Base-by-base conservation (phyloP, 2,329 filamentous ascomycete genomes). In the Aspergillus sp. region DNA sequence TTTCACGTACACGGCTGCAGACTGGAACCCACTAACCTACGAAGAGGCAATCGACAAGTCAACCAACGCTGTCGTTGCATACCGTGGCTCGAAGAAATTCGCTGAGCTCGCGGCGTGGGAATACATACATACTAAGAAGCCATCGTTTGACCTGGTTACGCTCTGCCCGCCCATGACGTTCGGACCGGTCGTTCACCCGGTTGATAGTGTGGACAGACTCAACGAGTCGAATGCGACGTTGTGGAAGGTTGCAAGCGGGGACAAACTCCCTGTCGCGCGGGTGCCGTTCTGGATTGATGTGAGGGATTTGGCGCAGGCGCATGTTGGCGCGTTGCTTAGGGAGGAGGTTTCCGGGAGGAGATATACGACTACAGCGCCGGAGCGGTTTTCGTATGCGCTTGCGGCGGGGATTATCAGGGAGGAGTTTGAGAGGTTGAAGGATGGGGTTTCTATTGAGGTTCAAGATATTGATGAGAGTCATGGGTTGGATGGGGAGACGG, bases 91-190 rank as follows among this genome's bases (percentile, higher is more conserved):
- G 0, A 73, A 73, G 60, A 70, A 68, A 39, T 71, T 71, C 32
- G 69, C 70, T 3, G 70, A 72, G 30, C 56, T 57, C 9, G 61
- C 59, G 20, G 69, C 68, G 5, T 72, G 68, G 69, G 55, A 67
- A 8, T 73, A 74, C 43, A 56, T 78, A 2, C 52, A 68, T 24
- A 63, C 71, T 34, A 58, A 70, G 15, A 72, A 73, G 9, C 71
- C 74, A 2, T 36, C 36, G 1, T 80, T 79, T 54, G 75, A 79
- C 36, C 57, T 80, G 15, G 77, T 78, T 5, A 73, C 76, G 0
- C 64, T 80, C 2, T 79, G 76, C 56, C 78, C 78, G 13, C 76
- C 78, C 0, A 76, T 79, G 71, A 74, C 74, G 0, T 79, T 79
- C 56, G 79, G 79, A 0, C 78, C 78, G 0, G 65, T 79, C 1